A percentile compares a stretch with the other conserved stretches of the same genome.
These are phyloP conservation scores for Alternaria arborescens DNA, from an alignment of 2,329 filamentous ascomycete species.

Conservation along the genomic window DNA sequence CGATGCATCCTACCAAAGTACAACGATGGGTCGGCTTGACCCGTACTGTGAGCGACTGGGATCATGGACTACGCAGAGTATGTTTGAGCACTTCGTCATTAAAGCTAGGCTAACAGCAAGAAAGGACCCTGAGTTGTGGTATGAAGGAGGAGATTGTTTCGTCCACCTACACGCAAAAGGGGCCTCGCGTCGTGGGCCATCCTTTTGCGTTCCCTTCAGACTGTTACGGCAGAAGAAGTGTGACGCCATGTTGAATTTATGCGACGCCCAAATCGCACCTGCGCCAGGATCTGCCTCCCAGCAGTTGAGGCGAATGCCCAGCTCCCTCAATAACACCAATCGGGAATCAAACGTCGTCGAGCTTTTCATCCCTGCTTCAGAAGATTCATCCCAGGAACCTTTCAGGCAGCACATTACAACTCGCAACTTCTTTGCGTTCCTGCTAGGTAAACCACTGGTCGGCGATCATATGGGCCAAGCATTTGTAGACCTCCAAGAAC, in stretches of 20 bases:
- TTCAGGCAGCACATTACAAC: slow-evolving; percentile 72
- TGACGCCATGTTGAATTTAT: slow-evolving; percentile 64
- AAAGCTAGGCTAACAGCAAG: slow-evolving; percentile 10
- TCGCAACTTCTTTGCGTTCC: slow-evolving; percentile 79
- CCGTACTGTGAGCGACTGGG: slow-evolving; percentile 52
- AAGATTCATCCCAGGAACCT: slow-evolving; percentile 61
- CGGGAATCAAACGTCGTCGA: slow-evolving; percentile 54
- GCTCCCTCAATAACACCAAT: slow-evolving; percentile 54
- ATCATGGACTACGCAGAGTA: slow-evolving; percentile 56
- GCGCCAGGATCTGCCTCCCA: slow-evolving; percentile 13
- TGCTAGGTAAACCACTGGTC: slow-evolving; percentile 71
- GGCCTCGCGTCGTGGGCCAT: slow-evolving; percentile 70
- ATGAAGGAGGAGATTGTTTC: slow-evolving; percentile 71
- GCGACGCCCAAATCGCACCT: slow-evolving; percentile 47
- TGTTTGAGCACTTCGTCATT: slow-evolving; percentile 19
- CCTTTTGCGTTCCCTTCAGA: slow-evolving; percentile 71
- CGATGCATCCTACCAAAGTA: slow-evolving; percentile 35
- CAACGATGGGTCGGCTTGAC: slow-evolving; percentile 48
- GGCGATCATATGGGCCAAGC: slow-evolving; percentile 71
- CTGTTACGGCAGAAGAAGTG: slow-evolving; percentile 67
- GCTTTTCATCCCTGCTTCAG: slow-evolving; percentile 74
- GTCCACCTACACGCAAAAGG: slow-evolving; percentile 74
- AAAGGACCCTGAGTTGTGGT: slow-evolving; percentile 78
- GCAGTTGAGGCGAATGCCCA: slow-evolving; percentile 26
- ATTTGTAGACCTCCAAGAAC: slow-evolving; percentile 70